phyloP scores from a whole-genome alignment of 2,329 filamentous ascomycete species.

The Diaporthe sp. region DNA sequence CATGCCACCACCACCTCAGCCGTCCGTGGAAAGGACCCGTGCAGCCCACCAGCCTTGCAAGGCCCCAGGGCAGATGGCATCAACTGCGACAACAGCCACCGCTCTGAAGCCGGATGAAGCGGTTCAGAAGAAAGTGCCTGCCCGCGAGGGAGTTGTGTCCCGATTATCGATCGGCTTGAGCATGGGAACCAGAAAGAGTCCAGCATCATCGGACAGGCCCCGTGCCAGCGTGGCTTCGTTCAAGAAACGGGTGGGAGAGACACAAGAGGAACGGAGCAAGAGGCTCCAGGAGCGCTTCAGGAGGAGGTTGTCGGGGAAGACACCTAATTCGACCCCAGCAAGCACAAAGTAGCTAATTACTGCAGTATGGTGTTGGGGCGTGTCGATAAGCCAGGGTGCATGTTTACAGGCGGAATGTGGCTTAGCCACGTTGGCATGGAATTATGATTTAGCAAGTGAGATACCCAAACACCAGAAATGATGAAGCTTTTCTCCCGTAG shows the following conservation, averaged over 20 bases:
- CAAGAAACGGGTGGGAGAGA: slow-evolving; percentile 29
- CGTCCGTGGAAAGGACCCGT: not conserved
- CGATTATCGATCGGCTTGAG: not conserved
- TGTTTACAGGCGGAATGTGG: not conserved
- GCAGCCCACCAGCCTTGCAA: not conserved
- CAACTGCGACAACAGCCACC: slow-evolving; percentile 2
- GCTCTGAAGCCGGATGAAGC: not conserved
- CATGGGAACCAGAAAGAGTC: not conserved
- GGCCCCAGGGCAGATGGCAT: not conserved
- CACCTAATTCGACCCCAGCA: slow-evolving; percentile 11
- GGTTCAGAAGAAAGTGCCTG: not conserved
- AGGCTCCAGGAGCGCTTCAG: slow-evolving; percentile 22
- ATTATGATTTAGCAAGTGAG: not conserved
- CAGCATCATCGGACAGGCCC: slow-evolving; percentile 21
- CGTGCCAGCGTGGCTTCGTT: slow-evolving; percentile 1
- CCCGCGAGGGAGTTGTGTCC: not conserved
- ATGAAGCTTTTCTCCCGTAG: not conserved
- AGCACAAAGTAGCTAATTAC: slow-evolving; percentile 6
- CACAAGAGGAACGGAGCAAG: slow-evolving; percentile 33
- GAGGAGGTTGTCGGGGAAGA: not conserved
- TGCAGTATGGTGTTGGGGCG: not conserved
- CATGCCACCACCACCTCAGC: slow-evolving; percentile 12
- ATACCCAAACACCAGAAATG: slow-evolving; percentile 7
- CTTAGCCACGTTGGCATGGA: not conserved
- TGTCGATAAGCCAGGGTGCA: not conserved